Evolutionary conservation across 305 asterid species (phyloP), one percentile per base, ranked within the genome.

Genomic region (Fraxinus greggii): DNA sequence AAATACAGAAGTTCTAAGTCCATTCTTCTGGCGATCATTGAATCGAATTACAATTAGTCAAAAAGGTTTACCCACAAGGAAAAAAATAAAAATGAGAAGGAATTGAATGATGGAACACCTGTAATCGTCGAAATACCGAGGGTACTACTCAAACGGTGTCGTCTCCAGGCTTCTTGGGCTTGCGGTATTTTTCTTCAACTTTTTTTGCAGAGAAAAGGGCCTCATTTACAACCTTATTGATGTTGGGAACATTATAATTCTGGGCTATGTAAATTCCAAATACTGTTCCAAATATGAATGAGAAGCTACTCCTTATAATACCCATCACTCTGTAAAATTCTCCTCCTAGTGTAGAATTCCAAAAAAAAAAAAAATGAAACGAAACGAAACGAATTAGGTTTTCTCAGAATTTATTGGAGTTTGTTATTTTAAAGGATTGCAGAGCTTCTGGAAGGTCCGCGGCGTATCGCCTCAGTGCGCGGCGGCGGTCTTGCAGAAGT

Each of bases 221-320:
- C 29, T 82, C 88, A 48, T 88, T 12, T 36, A 87, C 72, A 35
- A 88, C 59, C 78, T 88, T 88, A 82, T 80, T 86, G 65, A 92
- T 86, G 40, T 93, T 92, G 29, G 94, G 98, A 54, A 92, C 89
- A 73, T 86, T 88, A 87, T 93, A 93, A 83, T 90, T 93, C 92
- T 93, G 98, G 26, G 91, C 97, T 77, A 89, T 75, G 89, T 90
- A 93, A 8, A 92, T 88, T 54, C 97, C 97, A 84, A 87, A 90
- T 4, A 88, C 82, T 4, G 93, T 85, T 48, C 97, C 97, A 6
- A 86, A 80, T 59, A 93, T 69, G 83, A 92, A 86, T 9, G 89
- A 26, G 85, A 92, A 92, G 75, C 86, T 88, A 81, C 92, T 78
- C 79, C 84, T 85, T 3, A 93, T 78, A 23, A 92, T 80, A 63